Conservation (phyloP, 208 protist species). For the Trypanosoma avium region DNA sequence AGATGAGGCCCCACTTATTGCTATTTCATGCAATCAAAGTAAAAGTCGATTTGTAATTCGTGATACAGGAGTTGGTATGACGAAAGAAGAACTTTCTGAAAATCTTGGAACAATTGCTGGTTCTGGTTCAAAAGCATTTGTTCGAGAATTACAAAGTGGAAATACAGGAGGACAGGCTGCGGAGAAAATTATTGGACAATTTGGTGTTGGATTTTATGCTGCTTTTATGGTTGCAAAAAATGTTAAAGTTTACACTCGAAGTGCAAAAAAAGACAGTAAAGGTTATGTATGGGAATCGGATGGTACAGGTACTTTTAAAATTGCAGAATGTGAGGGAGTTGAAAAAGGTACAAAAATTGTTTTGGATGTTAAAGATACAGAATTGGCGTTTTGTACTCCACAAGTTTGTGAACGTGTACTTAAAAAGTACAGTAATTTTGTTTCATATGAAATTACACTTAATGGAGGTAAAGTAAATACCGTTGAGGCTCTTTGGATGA, state of each 20-base stretch:
- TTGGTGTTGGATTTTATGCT: constrained; percentile 98
- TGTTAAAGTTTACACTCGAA: constrained; percentile 93
- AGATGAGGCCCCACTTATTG: constrained; percentile 82
- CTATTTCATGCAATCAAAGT: constrained; percentile 90
- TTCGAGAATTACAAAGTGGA: constrained; percentile 74
- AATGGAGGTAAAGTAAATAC: constrained; percentile 96
- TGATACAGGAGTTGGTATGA: constrained; percentile 98
- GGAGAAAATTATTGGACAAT: constrained; percentile 95
- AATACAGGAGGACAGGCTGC: constrained; percentile 57
- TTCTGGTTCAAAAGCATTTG: constrained; percentile 90
- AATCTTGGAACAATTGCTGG: constrained; percentile 96
- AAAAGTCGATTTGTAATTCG: constrained; percentile 91
- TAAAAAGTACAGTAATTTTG: constrained; percentile 98
- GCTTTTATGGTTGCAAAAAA: constrained; percentile 97
- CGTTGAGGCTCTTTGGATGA: constrained; percentile 97
- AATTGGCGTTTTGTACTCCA: constrained; percentile 93
- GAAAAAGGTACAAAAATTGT: constrained; percentile 97
- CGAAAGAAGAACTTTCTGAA: constrained; percentile 92
- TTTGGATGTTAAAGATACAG: constrained; percentile 94
- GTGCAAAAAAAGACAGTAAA: constrained; percentile 78
- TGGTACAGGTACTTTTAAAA: constrained; percentile 92
- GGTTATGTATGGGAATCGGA: constrained; percentile 96
- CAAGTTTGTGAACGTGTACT: constrained; percentile 94
- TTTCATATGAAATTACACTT: constrained; percentile 95
- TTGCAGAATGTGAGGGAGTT: constrained; percentile 94